Evolutionary conservation across 192 early-diverging fungal genomes (phyloP).

Genomic region (Obelidium mucronatum): DNA sequence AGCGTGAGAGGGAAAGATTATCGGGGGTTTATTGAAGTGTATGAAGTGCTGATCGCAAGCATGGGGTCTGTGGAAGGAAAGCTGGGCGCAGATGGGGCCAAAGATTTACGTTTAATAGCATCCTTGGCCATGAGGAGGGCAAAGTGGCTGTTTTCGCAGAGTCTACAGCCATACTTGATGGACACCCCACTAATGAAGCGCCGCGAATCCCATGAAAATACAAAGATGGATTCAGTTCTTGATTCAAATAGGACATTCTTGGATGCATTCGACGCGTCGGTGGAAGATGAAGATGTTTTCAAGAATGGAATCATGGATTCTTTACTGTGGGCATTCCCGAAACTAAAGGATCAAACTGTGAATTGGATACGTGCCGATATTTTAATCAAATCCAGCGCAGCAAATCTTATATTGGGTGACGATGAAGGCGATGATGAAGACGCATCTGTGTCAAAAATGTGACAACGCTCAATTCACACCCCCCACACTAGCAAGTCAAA

Average conservation of each 20-base stretch:
- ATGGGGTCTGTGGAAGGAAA: neutral
- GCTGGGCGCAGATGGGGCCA: neutral
- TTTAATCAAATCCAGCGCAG: too few relatives aligned
- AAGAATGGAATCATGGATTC: neutral
- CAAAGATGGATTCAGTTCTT: neutral
- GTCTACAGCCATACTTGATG: neutral
- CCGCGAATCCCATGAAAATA: too few relatives aligned
- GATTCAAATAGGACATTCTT: neutral
- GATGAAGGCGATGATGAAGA: too few relatives aligned
- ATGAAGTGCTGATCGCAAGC: neutral
- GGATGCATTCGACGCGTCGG: constrained; percentile 4
- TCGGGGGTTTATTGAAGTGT: neutral
- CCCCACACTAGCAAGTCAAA: too few relatives aligned
- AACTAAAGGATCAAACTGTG: too few relatives aligned
- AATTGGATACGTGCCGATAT: too few relatives aligned
- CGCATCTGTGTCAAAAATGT: too few relatives aligned
- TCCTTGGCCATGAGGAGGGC: constrained; percentile 7
- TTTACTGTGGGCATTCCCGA: neutral
- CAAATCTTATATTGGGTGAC: too few relatives aligned
- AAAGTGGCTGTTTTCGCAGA: neutral
- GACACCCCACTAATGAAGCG: neutral
- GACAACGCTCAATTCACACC: too few relatives aligned
- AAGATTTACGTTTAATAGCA: neutral
- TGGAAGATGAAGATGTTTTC: neutral
- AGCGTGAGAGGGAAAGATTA: neutral